Evolutionary conservation across 2,329 filamentous ascomycete species (phyloP).

Genomic region (Colletotrichum liaoningense): DNA sequence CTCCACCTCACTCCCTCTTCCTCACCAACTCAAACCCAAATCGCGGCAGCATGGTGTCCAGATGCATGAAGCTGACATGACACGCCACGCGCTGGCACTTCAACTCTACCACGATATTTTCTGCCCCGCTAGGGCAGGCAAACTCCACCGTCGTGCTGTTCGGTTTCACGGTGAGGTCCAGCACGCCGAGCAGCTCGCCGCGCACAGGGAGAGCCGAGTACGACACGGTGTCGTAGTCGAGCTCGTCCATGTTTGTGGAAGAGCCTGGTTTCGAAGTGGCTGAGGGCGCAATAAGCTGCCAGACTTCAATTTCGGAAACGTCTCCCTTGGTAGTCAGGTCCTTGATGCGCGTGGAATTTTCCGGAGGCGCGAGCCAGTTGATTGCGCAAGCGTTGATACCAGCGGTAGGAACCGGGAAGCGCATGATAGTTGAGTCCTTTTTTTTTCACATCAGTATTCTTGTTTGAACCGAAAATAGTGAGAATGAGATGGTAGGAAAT

Average conservation of each 20-base stretch:
- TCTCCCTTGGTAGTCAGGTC: background rate
- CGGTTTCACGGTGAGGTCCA: background rate
- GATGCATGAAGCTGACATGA: conserved; percentile 18
- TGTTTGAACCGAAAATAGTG: background rate
- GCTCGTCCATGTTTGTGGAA: background rate
- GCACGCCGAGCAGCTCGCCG: conserved; percentile 21
- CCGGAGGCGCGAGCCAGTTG: background rate
- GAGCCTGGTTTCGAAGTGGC: background rate
- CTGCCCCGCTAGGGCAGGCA: conserved; percentile 1
- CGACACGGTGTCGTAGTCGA: conserved; percentile 19
- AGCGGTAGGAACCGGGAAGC: background rate
- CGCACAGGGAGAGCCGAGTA: conserved; percentile 20
- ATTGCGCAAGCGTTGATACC: background rate
- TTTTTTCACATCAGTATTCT: background rate
- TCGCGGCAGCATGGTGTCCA: conserved; percentile 9
- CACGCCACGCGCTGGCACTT: conserved; percentile 22
- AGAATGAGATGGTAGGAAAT: background rate
- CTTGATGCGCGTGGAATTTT: background rate
- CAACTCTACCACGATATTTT: conserved; percentile 17
- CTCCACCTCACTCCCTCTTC: background rate
- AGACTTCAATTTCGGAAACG: background rate
- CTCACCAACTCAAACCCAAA: conserved; percentile 25
- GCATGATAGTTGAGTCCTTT: background rate
- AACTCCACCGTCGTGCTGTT: background rate
- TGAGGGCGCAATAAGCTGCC: background rate